These are phyloP conservation scores for Globisporangium cylindrosporum DNA, from an alignment of 352 stramenopile species.

Conservation along the genomic window DNA sequence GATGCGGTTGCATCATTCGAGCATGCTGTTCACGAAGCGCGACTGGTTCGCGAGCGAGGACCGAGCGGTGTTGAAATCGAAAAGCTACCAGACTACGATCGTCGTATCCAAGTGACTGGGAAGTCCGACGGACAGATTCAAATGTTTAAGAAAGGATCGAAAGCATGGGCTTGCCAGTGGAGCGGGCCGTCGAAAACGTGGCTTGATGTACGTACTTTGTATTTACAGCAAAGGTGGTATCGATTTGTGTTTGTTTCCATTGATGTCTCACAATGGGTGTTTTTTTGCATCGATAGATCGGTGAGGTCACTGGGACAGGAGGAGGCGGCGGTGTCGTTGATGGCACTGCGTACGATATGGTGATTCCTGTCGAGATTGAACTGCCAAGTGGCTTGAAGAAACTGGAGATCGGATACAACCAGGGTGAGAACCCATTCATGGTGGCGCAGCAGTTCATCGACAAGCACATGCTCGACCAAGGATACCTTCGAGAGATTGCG, in stretches of 20 bases:
- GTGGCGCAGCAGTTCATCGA: slow-evolving; percentile 96
- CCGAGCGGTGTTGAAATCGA: slow-evolving; percentile 92
- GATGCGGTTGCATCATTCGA: slow-evolving; percentile 64
- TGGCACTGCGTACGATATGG: slow-evolving; percentile 93
- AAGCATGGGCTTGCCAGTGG: slow-evolving; percentile 96
- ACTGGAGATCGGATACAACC: slow-evolving; percentile 98
- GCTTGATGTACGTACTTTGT: slow-evolving; percentile 87
- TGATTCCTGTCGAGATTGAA: slow-evolving; percentile 97
- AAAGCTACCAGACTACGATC: slow-evolving; percentile 92
- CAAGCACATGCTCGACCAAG: slow-evolving; percentile 93
- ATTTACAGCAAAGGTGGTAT: neutral
- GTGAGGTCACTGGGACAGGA: slow-evolving; percentile 78
- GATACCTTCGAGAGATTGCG: slow-evolving; percentile 92
- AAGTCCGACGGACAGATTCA: slow-evolving; percentile 94
- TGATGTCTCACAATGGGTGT: neutral
- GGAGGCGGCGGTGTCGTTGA: slow-evolving; percentile 88
- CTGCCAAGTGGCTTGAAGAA: slow-evolving; percentile 88
- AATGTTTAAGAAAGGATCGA: slow-evolving; percentile 93
- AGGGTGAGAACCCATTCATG: slow-evolving; percentile 96
- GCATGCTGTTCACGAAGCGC: slow-evolving; percentile 54
- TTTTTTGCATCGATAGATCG: slow-evolving; percentile 42
- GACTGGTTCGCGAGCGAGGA: slow-evolving; percentile 61
- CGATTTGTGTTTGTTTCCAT: neutral
- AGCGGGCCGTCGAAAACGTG: slow-evolving; percentile 87
- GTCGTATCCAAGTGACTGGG: slow-evolving; percentile 65